Conservation (phyloP, 2,329 filamentous ascomycete genomes). For the Penicillium psychrosexuale region DNA sequence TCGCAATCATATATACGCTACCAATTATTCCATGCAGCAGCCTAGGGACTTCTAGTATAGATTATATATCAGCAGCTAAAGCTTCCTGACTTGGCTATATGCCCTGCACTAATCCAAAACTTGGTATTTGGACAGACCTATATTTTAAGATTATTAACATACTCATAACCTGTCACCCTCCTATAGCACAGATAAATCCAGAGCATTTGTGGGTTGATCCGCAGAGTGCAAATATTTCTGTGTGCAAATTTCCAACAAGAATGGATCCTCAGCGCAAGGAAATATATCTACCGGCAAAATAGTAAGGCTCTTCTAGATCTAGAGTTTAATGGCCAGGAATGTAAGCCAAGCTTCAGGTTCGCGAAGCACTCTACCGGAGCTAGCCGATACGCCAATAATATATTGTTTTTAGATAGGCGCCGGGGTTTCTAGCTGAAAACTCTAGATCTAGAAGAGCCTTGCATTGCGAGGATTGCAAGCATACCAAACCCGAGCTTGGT, state of each 20-base stretch:
- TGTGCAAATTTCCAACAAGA: background rate
- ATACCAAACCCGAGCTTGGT: conserved; percentile 8
- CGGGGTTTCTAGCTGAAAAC: background rate
- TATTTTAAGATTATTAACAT: background rate
- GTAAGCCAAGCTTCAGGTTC: conserved; percentile 3
- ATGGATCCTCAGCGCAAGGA: background rate
- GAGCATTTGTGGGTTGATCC: background rate
- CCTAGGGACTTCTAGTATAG: background rate
- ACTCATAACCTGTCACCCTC: background rate
- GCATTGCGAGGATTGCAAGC: conserved; percentile 8
- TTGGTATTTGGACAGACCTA: background rate
- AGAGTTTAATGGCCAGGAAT: conserved; percentile 7
- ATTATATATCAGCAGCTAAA: background rate
- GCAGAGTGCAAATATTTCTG: background rate
- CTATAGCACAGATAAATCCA: background rate
- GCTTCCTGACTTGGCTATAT: background rate
- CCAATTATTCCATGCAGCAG: background rate
- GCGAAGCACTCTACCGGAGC: background rate
- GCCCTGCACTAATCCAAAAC: background rate
- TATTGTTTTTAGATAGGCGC: background rate
- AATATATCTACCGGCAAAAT: background rate
- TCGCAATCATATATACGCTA: background rate
- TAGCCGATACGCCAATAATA: background rate
- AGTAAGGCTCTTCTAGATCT: background rate
- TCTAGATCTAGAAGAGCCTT: conserved; percentile 14